Conservation (phyloP, 2,329 filamentous ascomycete species). For the Neonectria coccinea region DNA sequence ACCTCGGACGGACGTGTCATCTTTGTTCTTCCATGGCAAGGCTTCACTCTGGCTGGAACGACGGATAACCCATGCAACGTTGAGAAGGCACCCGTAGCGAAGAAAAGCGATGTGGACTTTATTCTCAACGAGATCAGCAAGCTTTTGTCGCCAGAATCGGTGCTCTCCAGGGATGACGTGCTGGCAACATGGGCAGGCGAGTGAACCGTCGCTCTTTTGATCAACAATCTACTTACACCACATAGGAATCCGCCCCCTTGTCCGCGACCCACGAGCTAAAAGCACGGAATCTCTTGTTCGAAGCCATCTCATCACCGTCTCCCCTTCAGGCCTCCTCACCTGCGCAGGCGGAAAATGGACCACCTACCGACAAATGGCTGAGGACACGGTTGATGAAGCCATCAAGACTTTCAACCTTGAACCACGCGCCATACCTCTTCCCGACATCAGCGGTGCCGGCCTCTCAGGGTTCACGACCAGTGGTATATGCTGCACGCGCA, state of each 20-base stretch:
- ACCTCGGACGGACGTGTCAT: slow-evolving; percentile 89
- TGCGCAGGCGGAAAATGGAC: slow-evolving; percentile 91
- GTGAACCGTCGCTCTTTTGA: slow-evolving; percentile 15
- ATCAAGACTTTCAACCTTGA: slow-evolving; percentile 73
- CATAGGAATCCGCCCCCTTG: slow-evolving; percentile 76
- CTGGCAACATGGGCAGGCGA: slow-evolving; percentile 84
- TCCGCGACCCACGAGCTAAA: slow-evolving; percentile 82
- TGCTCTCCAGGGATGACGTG: slow-evolving; percentile 79
- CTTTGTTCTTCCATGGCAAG: slow-evolving; percentile 89
- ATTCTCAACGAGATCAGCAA: slow-evolving; percentile 83
- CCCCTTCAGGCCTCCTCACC: slow-evolving; percentile 79
- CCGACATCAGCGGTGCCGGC: slow-evolving; percentile 75
- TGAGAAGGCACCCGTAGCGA: slow-evolving; percentile 75
- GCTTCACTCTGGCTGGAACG: slow-evolving; percentile 86
- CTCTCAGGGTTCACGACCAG: slow-evolving; percentile 63
- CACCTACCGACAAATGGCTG: slow-evolving; percentile 89
- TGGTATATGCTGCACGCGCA: slow-evolving; percentile 80
- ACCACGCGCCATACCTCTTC: slow-evolving; percentile 63
- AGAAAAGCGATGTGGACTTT: slow-evolving; percentile 83
- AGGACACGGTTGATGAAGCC: slow-evolving; percentile 85
- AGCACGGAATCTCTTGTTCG: slow-evolving; percentile 87
- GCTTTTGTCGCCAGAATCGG: slow-evolving; percentile 81
- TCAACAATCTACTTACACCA: too few relatives aligned
- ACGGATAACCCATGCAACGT: slow-evolving; percentile 81
- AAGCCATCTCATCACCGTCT: slow-evolving; percentile 82